Evolutionary conservation across 768 basidiomycete genomes (phyloP).

Genomic region (Xanthoconium purpureum): DNA sequence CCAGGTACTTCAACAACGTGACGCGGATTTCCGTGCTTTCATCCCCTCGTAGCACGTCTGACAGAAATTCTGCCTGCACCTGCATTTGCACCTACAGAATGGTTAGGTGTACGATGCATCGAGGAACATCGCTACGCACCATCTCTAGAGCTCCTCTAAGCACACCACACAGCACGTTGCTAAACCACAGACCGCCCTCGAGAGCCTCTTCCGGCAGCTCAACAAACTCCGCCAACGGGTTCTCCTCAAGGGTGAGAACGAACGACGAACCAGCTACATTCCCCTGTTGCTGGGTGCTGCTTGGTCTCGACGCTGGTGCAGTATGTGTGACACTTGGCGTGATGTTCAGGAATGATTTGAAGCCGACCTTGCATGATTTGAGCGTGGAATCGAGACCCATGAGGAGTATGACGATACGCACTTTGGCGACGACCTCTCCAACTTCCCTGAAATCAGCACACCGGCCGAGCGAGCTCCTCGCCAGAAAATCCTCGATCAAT

Average conservation of each 20-base stretch:
- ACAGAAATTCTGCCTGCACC: conserved; percentile 84
- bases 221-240: conserved; percentile 94
- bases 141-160: conserved; percentile 92
- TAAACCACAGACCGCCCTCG: conserved; percentile 94
- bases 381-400: background rate
- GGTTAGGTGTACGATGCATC: conserved; percentile 13
- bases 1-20: conserved; percentile 83
- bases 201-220: conserved; percentile 92
- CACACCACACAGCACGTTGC: conserved; percentile 94
- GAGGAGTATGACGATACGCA: conserved; percentile 30
- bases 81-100: conserved; percentile 86
- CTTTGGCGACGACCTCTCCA: conserved; percentile 94
- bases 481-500: conserved; percentile 95
- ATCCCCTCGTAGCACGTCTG: conserved; percentile 89
- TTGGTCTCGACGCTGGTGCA: conserved; percentile 50
- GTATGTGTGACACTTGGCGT: conserved; percentile 77
- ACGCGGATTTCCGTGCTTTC: conserved; percentile 94
- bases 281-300: conserved; percentile 39
- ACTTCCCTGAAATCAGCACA: conserved; percentile 93
- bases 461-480: conserved; percentile 85
- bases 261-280: conserved; percentile 58
- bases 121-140: conserved; percentile 48
- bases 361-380: conserved; percentile 68
- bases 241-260: conserved; percentile 87
- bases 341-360: conserved; percentile 96